Evolutionary conservation across 768 basidiomycete genomes (phyloP), one percentile per base, ranked within the genome.

Genomic region (Coprinellus micaceus): DNA sequence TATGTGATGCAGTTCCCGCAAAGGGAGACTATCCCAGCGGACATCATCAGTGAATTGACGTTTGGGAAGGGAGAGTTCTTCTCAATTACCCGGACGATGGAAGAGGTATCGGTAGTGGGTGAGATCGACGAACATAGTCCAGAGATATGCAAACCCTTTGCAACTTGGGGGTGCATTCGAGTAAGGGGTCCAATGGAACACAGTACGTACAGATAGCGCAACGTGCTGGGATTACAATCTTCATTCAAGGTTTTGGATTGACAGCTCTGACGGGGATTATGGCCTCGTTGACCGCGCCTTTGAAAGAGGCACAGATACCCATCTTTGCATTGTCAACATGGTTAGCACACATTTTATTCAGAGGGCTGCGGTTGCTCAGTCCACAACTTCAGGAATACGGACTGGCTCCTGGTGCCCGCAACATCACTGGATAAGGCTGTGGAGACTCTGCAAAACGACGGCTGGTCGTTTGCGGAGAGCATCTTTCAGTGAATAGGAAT

Each of bases 151-250:
- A 64, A 67, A 53, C 70, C 77, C 39, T 67, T 74, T 28, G 74
- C 75, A 22, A 71, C 72, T 1, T 85, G 84, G 84, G 74, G 68
- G 61, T 81, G 81, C 63, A 81, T 87, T 58, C 82, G 82, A 66
- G 82, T 88, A 39, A 74, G 71, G 33, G 86, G 85, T 2, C 84
- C 84, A 2, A 83, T 88, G 83, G 82, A 84, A 59, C 85, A 86
- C 59, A 75, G 85, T 83, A 48, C 56, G 74, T 26, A 26, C 9
- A 40, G 51, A 37, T 6, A 7, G 36, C 19, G 11, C 39, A 30
- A 12, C 13, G 7, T n/a, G 11, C 40, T 19, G 43, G n/a, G 25
- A 50, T 28, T 26, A n/a, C 39, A 26, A n/a, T 15, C 46, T 37
- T 17, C 28, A 17, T 24, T 29, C 30, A 33, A 44, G 40, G 21